Evolutionary conservation across 352 stramenopile genomes (phyloP), one percentile per base, ranked within the genome.

Genomic region (Thalassiosira mediterranea): DNA sequence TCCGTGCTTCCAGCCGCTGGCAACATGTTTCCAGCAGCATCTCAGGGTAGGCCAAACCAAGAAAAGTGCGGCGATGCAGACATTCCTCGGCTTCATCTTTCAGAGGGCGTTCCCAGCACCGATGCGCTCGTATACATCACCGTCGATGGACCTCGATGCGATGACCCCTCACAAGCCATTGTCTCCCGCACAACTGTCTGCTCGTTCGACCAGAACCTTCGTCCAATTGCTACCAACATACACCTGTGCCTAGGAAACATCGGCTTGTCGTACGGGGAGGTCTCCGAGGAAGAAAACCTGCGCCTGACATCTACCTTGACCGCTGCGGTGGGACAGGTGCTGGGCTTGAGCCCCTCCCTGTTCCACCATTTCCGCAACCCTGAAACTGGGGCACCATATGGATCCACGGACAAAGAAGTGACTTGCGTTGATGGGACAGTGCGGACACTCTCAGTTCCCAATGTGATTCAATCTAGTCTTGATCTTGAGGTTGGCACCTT

Each of bases 201-300:
- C 31, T 71, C 66, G 44, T 83, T 83, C 52, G 74, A 83, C 37
- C 74, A 83, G 47, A 53, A 78, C 26, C 52, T 78, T 34, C 74
- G 74, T 56, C 74, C 74, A n/a, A 51, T 83, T 21, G 57, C 52
- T 71, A 66, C 65, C 28, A 83, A 78, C 53, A 37, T 83, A 13
- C 56, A 71, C 3, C 7, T 83, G 1, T 83, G 74, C 38, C 40
- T 83, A 4, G 29, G 52, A 51, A 37, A 72, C 44, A 74, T 83
- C 28, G 42, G 61, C 5, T 21, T 56, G 25, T 61, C 66, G 32
- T 47, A 19, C 38, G 66, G 59, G 11, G 66, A 77, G 57, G 48
- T 83, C 37, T 47, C 66, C 15, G 60, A 74, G 28, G 25, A 53
- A 62, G 74, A 83, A 53, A 72, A 37, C 19, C 74, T 83, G 31